Base-by-base conservation (phyloP, 352 stramenopile genomes). In the Thraustochytrium sp. region DNA sequence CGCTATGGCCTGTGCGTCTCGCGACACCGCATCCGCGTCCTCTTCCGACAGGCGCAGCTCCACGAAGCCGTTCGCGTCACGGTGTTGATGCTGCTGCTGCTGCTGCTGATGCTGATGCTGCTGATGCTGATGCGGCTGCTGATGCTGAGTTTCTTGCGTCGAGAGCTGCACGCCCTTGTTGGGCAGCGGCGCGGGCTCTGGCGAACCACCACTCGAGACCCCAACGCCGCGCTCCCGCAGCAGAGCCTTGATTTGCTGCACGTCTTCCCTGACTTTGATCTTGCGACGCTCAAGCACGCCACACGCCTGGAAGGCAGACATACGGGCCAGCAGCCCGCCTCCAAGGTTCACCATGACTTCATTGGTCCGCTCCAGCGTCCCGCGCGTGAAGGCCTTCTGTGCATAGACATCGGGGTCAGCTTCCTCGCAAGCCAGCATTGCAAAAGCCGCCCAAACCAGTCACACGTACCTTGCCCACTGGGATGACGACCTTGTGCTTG, bases 311-410 rank as follows among this genome's bases (percentile, higher is more conserved):
- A 65, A 80, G 9, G 48, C 48, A 46, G 68, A 80, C 51, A 75
- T 42, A 16, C 53, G 31, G 48, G 51, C 42, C 26, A 65, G 63
- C 11, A 80, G 4, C 0, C 68, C 68, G 34, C n/a, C 68, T 2
- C 68, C 68, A 18, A 80, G 42, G 29, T 80, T 51, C 68, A 80
- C 68, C 13, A 80, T 46, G 26, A 80, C 40, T 34, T 80, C 68
- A 26, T 80, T 80, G 18, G 68, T 80, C 18, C 68, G 68, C 9
- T 65, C 68, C 23, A 80, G 13, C 3, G 31, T 80, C 4, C 34
- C 68, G 2, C 34, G 46, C 68, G 40, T 72, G 31, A 80, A 80
- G 2, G 68, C 68, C 13, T 75, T 18, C 68, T 80, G 34, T 5
- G 23, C 21, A 5, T 18, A 37, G 44, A 76, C 8, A 34, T 55